phyloP scores from a whole-genome alignment of 2,329 filamentous ascomycete genomes.

The Byssoonygena ceratinophila region DNA sequence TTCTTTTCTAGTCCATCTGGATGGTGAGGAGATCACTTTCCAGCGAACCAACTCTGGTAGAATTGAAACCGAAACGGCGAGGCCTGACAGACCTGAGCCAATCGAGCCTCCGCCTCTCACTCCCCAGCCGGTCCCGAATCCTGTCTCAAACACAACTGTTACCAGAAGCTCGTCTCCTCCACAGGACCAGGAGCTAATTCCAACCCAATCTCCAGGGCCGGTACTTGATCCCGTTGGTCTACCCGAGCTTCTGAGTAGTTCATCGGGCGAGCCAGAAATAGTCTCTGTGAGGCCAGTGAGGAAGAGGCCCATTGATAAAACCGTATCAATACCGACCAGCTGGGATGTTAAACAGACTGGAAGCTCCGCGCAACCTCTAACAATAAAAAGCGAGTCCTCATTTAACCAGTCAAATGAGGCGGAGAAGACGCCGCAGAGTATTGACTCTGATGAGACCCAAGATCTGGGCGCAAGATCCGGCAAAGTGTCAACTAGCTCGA shows the following conservation, averaged over 20 bases:
- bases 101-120: background rate
- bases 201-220: slow-evolving; percentile 17
- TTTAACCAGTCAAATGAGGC: slow-evolving; percentile 26
- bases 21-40: slow-evolving; percentile 24
- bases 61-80: background rate
- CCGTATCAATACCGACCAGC: background rate
- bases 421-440: slow-evolving; percentile 5
- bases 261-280: slow-evolving; percentile 11
- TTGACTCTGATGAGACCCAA: slow-evolving; percentile 45
- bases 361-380: slow-evolving; percentile 17
- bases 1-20: slow-evolving; percentile 24
- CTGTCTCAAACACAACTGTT: background rate
- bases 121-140: background rate
- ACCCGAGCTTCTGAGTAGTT: slow-evolving; percentile 10
- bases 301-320: slow-evolving; percentile 13
- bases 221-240: slow-evolving; percentile 4
- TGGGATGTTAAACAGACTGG: slow-evolving; percentile 2
- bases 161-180: background rate
- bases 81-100: background rate
- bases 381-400: slow-evolving; percentile 29
- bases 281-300: slow-evolving; percentile 18
- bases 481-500: background rate
- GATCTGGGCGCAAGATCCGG: slow-evolving; percentile 44
- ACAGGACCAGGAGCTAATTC: slow-evolving; percentile 3
- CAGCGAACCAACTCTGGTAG: slow-evolving; percentile 15